phyloP scores from a whole-genome alignment of 345 rosid species.

The Salix udensis region DNA sequence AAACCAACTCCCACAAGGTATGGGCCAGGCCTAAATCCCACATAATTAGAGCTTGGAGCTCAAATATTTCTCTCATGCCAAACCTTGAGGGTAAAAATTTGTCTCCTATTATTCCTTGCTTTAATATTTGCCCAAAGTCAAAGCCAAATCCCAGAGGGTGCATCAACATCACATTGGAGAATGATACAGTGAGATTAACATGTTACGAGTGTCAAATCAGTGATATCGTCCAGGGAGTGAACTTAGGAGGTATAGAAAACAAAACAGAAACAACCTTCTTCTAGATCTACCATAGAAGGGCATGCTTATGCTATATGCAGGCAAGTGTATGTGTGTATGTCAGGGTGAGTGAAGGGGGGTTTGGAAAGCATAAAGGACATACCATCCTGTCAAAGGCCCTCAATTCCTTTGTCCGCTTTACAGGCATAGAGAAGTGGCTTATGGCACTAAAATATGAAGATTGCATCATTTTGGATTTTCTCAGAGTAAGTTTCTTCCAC shows the following conservation, averaged over 20 bases:
- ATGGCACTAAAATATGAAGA: constrained; percentile 43
- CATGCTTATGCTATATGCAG: constrained; percentile 1
- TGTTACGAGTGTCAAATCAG: neutral
- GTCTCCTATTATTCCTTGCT: too few species aligned
- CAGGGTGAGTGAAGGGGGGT: neutral
- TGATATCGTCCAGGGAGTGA: neutral
- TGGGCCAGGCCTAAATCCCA: too few species aligned
- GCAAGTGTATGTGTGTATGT: neutral
- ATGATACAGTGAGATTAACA: neutral
- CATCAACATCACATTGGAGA: neutral
- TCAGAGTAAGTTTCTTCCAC: constrained; percentile 56
- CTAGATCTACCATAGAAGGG: neutral
- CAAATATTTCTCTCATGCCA: too few species aligned
- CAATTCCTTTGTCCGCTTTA: constrained; percentile 77
- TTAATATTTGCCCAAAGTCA: too few species aligned
- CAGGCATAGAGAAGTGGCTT: constrained; percentile 55
- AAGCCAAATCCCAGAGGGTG: neutral
- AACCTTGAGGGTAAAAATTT: too few species aligned
- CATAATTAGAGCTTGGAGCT: too few species aligned
- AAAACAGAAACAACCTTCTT: neutral
- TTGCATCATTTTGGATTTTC: constrained; percentile 35
- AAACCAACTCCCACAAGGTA: too few species aligned
- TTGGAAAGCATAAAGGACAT: constrained; percentile 26
- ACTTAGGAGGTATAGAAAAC: neutral
- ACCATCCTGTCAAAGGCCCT: constrained; percentile 92